Evolutionary conservation across 2,329 filamentous ascomycete species (phyloP).

Genomic region (Ceratocystis cubensis): DNA sequence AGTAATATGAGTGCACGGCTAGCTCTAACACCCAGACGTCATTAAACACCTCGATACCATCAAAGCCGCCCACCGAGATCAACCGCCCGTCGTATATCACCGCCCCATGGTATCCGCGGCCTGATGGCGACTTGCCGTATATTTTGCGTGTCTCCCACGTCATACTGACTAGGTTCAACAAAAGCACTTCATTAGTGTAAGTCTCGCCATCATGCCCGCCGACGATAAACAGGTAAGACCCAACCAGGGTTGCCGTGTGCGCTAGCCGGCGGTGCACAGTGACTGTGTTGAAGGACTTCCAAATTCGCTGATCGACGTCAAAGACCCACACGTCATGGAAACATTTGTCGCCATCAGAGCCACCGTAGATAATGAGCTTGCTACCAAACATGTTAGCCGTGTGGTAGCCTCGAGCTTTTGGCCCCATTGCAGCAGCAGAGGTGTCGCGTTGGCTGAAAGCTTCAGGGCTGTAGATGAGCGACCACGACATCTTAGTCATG

Average conservation of each 20-base stretch:
- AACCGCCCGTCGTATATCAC: constrained; percentile 54
- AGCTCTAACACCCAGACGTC: constrained; percentile 56
- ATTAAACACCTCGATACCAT: constrained; percentile 54
- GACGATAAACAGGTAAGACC: constrained; percentile 57
- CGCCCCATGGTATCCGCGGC: constrained; percentile 54
- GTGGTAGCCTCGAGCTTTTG: constrained; percentile 56
- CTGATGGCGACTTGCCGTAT: constrained; percentile 50
- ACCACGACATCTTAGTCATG: constrained; percentile 55
- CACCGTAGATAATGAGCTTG: constrained; percentile 60
- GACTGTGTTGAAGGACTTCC: constrained; percentile 48
- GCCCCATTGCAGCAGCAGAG: constrained; percentile 25
- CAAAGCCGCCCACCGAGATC: constrained; percentile 53
- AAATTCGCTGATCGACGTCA: constrained; percentile 49
- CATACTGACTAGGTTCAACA: constrained; percentile 61
- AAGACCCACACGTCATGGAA: constrained; percentile 65
- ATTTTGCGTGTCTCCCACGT: constrained; percentile 56
- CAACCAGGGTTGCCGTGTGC: constrained; percentile 57
- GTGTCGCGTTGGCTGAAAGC: constrained; percentile 24
- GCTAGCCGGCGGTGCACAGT: constrained; percentile 52
- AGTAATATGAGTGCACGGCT: constrained; percentile 59
- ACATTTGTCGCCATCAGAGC: constrained; percentile 57
- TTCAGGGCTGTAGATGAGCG: constrained; percentile 44
- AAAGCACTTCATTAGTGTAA: constrained; percentile 55
- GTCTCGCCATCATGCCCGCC: constrained; percentile 58
- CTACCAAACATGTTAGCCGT: constrained; percentile 61